Conservation (phyloP, 345 rosid species). For the Corchorus olitorius region DNA sequence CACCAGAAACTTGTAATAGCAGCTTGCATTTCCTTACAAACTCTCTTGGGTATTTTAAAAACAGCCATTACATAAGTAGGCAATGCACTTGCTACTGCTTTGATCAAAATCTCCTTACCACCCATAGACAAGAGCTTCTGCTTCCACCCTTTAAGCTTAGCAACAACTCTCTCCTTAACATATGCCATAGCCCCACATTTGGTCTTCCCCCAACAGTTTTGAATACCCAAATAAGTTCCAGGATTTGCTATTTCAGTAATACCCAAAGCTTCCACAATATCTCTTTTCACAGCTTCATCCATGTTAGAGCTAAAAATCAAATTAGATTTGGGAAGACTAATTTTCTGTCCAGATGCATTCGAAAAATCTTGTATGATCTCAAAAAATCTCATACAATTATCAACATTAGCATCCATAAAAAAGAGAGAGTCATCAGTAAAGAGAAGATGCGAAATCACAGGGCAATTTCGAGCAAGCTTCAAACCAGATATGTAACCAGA, state of each 20-base stretch:
- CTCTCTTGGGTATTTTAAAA: too few relatives aligned
- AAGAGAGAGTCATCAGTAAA: not conserved
- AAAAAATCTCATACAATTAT: not conserved
- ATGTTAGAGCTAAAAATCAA: not conserved
- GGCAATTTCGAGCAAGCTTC: not conserved
- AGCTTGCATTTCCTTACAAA: too few relatives aligned
- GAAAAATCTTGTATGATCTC: not conserved
- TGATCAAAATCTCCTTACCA: not conserved
- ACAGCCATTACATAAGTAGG: not conserved
- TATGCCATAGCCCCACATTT: not conserved
- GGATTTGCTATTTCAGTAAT: not conserved
- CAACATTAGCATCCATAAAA: not conserved
- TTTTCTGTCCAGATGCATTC: not conserved
- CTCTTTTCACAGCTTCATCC: not conserved
- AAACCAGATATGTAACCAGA: not conserved
- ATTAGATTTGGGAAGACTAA: not conserved
- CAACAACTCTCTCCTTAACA: not conserved
- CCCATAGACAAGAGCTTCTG: not conserved
- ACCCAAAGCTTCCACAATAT: slow-evolving; percentile 12
- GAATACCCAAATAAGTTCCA: not conserved
- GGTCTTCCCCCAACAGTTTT: not conserved
- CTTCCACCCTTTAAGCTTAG: not conserved
- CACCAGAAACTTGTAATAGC: too few relatives aligned
- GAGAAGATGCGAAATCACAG: not conserved
- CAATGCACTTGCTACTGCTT: not conserved